Base-by-base conservation (phyloP, 2,329 filamentous ascomycete species). In the Phoma sp. region DNA sequence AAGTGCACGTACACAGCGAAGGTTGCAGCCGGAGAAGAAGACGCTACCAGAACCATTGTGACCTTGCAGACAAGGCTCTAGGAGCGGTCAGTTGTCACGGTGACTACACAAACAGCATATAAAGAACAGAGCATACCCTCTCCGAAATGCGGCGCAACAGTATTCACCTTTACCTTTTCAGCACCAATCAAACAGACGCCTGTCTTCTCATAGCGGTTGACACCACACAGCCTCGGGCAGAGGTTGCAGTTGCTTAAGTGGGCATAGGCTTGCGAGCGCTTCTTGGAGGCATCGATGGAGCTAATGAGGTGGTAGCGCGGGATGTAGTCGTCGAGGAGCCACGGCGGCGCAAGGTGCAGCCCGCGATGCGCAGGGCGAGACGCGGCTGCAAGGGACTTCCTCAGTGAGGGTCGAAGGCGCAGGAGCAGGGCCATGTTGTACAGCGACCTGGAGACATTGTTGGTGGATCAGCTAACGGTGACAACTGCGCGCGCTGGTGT, bases 61-160 rank as follows among this genome's bases (percentile, higher is more conserved):
- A 4, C 91, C 90, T 73, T 95, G 89, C 14, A 96, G 85, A 70
- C 89, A 95, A 0, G 90, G 89, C 71, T 96, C 87, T 84, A 49
- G 47, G 2, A 10, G 23, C 14, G 29, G 23, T 58, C 41, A 62
- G 50, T 35, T 9, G 22, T 29, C 27, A 30, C 2, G 14, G 5
- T 18, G 27, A 9, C 27, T 23, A 23, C 24, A 29, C 27, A 9
- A 29, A 29, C 27, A 29, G 27, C 25, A 4, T 13, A 27, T 25
- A 4, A 14, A 22, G 25, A 2, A 23, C 2, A 32, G 27, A 22
- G 10, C 59, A 18, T 47, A 67, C 66, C 69, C 79, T 93, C 90
- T 38, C 90, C 90, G 71, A 93, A 93, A 74, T 95, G 91, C 45
- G 90, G 91, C 53, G 90, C 90, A 61, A 96, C 91, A 7, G 90